Base-by-base conservation (phyloP, 83 land plant species). In the Isoetes engelmannii region DNA sequence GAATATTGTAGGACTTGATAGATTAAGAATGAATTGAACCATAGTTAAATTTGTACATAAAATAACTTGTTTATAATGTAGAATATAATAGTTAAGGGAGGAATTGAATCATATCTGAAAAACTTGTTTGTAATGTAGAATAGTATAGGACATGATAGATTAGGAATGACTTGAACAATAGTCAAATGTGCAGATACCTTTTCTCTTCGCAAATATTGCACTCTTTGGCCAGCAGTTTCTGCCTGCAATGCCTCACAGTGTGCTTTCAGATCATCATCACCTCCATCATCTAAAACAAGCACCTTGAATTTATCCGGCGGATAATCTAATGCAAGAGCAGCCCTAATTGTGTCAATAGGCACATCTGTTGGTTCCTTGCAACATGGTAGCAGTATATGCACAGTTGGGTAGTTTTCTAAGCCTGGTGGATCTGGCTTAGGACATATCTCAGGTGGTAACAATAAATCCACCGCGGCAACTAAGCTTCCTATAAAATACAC, bases 211-310 rank as follows among this genome's bases (percentile, higher is more conserved):
- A 67, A 49, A n/a, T 67, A 67, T 7, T 47, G 5, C 55, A 49
- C n/a, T n/a, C n/a, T n/a, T n/a, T n/a, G n/a, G n/a, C n/a, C n/a
- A n/a, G n/a, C n/a, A n/a, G n/a, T n/a, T n/a, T n/a, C n/a, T n/a
- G n/a, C 60, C 21, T 8, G 28, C 60, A 9, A 19, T 57, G 28
- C 21, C 60, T 5, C 28, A 10, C 65, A 63, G 44, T 20, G n/a
- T 28, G 65, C 65, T 10, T 20, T 20, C 7, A 63, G 65, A 6
- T 20, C 44, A 43, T 63, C 65, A 45, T 63, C 65, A 5, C 65
- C 65, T 5, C 65, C 65, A 63, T 63, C 65, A 63, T 63, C 65
- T 6, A 63, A 45, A 20, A 63, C 65, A 28, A 63, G 44, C 37
- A 63, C 65, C 65, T 19, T 63, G 65, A 63, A 63, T 5, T 45